Evolutionary conservation across 2,329 filamentous ascomycete species (phyloP).

Genomic region (Diaporthe sp.): DNA sequence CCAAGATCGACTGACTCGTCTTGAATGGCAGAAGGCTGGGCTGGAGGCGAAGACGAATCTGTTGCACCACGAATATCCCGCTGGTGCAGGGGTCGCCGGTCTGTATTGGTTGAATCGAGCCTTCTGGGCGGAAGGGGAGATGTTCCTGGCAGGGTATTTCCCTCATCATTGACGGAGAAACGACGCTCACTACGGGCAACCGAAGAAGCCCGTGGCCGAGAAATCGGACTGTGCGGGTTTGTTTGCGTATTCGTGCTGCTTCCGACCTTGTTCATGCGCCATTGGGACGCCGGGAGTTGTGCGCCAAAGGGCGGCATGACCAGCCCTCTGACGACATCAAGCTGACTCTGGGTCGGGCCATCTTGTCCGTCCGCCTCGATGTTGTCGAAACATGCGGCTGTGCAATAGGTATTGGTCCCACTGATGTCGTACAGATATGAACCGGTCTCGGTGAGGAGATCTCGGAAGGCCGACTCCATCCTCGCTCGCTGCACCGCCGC

Average conservation of each 20-base stretch:
- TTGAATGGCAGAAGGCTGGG: background rate
- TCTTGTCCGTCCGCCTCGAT: background rate
- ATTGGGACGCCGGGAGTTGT: background rate
- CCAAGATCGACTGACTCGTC: background rate
- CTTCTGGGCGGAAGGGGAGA: no score
- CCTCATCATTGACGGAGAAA: background rate
- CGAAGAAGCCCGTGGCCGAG: background rate
- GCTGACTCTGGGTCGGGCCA: background rate
- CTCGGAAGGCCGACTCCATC: background rate
- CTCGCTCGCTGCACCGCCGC: background rate
- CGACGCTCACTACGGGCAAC: background rate
- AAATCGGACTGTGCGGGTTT: background rate
- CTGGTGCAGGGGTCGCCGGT: background rate
- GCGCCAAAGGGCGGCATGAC: background rate
- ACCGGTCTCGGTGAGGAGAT: background rate
- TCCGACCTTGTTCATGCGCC: background rate
- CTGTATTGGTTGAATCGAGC: background rate
- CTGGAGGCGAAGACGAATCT: background rate
- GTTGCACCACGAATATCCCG: background rate
- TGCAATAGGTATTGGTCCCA: no score
- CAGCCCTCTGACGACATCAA: background rate
- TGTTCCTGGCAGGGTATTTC: background rate
- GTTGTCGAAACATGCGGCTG: background rate
- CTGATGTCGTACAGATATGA: background rate
- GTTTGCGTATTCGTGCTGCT: background rate